Conservation (phyloP, 306 rosid species). For the Inga leiocalycina region DNA sequence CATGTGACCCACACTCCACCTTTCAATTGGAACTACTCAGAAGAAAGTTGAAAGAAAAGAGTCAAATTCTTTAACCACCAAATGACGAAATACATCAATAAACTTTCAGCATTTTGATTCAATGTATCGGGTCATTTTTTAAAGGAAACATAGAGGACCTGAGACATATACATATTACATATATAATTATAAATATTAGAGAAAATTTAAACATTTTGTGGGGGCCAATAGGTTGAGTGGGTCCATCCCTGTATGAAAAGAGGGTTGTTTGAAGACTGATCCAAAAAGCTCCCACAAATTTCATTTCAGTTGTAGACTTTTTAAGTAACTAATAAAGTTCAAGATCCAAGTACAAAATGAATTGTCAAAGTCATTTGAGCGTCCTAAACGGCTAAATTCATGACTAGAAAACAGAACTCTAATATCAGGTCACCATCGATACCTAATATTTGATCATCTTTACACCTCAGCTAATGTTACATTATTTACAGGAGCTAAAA, state of each 20-base stretch:
- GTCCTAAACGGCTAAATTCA: constrained; percentile 41
- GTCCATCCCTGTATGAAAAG: neutral
- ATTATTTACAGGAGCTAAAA: constrained; percentile 53
- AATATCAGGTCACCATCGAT: constrained; percentile 38
- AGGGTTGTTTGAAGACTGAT: neutral
- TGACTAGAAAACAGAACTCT: constrained; percentile 24
- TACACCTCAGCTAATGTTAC: constrained; percentile 61
- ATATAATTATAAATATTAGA: neutral
- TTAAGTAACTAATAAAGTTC: constrained; percentile 23
- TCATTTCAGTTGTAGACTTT: constrained; percentile 19
- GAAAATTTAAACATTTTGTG: neutral
- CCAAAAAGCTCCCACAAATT: constrained; percentile 4
- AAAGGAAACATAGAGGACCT: neutral
- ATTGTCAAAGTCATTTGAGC: constrained; percentile 38
- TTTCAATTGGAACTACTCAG: neutral
- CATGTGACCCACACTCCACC: neutral
- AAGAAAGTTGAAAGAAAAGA: neutral
- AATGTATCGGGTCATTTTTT: neutral
- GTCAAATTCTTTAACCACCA: neutral
- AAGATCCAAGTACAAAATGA: constrained; percentile 31
- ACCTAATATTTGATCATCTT: constrained; percentile 52
- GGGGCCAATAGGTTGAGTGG: neutral
- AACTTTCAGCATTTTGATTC: neutral
- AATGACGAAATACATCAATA: neutral
- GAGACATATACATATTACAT: neutral